Evolutionary conservation across 306 rosid species (phyloP), one percentile per base, ranked within the genome.

Genomic region (Luffa acutangula): DNA sequence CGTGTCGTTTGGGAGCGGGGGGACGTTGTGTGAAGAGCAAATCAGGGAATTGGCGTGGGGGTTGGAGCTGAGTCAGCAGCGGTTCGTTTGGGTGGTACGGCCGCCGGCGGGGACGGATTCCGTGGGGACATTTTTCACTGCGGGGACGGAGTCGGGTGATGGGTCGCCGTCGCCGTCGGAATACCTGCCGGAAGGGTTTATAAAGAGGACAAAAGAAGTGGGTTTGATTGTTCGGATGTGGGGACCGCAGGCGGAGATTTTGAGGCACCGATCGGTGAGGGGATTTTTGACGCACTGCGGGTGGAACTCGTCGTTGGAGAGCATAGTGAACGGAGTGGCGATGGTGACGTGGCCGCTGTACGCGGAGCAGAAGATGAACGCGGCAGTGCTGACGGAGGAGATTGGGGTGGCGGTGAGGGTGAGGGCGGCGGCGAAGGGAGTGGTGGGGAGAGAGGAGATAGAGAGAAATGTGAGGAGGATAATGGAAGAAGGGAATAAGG

Each of bases 51-150:
- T 89, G 49, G 97, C 97, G 0, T 88, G 70, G 81, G 96, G 96
- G 5, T 83, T 92, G 85, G 97, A 92, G 69, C 3, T 90, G 45
- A 92, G 91, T 18, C 80, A 39, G 6, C 87, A 78, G 36, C 81
- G 92, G 52, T 92, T 90, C 74, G 15, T 92, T 64, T 90, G 97
- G 97, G 93, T 89, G 81, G 85, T 89, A 17, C 89, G 93, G 4
- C 73, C 86, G 0, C 90, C 97, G 2, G 60, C 3, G 4, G 67
- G 37, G 9, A 76, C 39, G 0, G 60, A 76, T 6, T 52, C 75
- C 0, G 45, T 62, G 4, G 87, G 81, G 1, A 1, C 86, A 3
- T 85, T 57, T 79, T 87, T 93, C 62, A 39, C 62, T 1, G 80
- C 14, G 14, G 78, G 25, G 10, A 25, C 3, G 0, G 25, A 10